Conservation (phyloP, 2,329 filamentous ascomycete species). For the Aspergillus sp. region DNA sequence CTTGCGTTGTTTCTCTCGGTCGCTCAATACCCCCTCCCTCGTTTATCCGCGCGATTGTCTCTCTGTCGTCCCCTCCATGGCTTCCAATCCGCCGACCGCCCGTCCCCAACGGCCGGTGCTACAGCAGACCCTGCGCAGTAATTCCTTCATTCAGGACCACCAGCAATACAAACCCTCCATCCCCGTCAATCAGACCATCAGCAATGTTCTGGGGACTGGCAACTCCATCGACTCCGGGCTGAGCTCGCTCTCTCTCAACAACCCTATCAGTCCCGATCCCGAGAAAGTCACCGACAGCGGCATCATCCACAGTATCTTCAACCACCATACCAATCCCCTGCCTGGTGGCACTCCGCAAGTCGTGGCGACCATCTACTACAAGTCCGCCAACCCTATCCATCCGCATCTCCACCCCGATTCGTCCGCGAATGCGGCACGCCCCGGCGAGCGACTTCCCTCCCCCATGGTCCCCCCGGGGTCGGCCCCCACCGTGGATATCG, state of each 20-base stretch:
- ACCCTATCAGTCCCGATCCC: conserved; percentile 39
- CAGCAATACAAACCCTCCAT: conserved; percentile 46
- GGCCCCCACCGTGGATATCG: conserved; percentile 50
- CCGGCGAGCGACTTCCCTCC: conserved; percentile 39
- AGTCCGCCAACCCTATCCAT: conserved; percentile 41
- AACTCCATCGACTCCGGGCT: conserved; percentile 22
- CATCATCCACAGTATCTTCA: conserved; percentile 46
- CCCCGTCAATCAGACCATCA: conserved; percentile 33
- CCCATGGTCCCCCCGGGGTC: conserved; percentile 45
- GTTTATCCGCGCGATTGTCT: neutral
- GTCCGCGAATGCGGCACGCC: conserved; percentile 29
- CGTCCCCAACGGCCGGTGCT: conserved; percentile 41
- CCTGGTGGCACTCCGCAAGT: conserved; percentile 41
- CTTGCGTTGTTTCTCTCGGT: no score
- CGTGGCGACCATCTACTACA: conserved; percentile 51
- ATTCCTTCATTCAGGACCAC: conserved; percentile 48
- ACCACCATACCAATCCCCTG: conserved; percentile 38
- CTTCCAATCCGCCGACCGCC: conserved; percentile 21
- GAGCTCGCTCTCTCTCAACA: conserved; percentile 29
- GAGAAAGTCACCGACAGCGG: conserved; percentile 44
- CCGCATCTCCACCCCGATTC: conserved; percentile 49
- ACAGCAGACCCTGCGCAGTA: conserved; percentile 41
- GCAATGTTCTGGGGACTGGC: conserved; percentile 31
- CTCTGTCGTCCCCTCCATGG: neutral
- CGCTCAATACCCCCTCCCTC: no score